These are phyloP conservation scores for Claviceps sp. DNA, from an alignment of 2,329 filamentous ascomycete species.

Conservation along the genomic window DNA sequence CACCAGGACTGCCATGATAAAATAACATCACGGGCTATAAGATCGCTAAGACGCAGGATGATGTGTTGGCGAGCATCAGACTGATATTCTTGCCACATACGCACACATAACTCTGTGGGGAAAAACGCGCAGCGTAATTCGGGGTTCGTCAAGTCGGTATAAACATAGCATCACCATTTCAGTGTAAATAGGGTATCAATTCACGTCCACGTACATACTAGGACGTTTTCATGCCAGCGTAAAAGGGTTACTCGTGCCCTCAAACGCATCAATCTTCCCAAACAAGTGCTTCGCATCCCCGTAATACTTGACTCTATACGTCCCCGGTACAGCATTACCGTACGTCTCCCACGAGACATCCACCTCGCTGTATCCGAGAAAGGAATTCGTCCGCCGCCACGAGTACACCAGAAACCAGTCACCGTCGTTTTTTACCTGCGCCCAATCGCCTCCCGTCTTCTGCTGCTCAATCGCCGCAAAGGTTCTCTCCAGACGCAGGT, in stretches of 20 bases:
- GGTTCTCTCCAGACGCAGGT: constrained; percentile 64
- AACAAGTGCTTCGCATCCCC: constrained; percentile 56
- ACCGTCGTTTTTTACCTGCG: constrained; percentile 51
- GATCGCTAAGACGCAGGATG: too few species aligned
- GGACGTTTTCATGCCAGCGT: constrained; percentile 2
- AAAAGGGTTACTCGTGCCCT: constrained; percentile 12
- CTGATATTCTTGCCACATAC: too few species aligned
- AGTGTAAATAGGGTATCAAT: too few species aligned
- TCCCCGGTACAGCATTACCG: constrained; percentile 41
- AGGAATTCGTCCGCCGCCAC: constrained; percentile 59
- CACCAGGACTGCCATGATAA: too few species aligned
- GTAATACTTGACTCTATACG: constrained; percentile 70
- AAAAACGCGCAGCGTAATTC: too few species aligned
- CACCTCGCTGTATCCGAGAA: constrained; percentile 66
- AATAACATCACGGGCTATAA: too few species aligned
- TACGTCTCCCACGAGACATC: constrained; percentile 60
- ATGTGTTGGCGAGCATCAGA: too few species aligned
- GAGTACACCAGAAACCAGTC: constrained; percentile 77
- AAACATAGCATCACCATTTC: too few species aligned
- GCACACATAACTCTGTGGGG: too few species aligned
- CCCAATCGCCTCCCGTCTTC: constrained; percentile 39
- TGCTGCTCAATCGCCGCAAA: constrained; percentile 64
- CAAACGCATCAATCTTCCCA: constrained; percentile 27
- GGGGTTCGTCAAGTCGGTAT: too few species aligned
- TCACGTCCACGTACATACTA: too few species aligned